phyloP scores from a whole-genome alignment of 2,329 filamentous ascomycete species.

The Xylaria sp. region DNA sequence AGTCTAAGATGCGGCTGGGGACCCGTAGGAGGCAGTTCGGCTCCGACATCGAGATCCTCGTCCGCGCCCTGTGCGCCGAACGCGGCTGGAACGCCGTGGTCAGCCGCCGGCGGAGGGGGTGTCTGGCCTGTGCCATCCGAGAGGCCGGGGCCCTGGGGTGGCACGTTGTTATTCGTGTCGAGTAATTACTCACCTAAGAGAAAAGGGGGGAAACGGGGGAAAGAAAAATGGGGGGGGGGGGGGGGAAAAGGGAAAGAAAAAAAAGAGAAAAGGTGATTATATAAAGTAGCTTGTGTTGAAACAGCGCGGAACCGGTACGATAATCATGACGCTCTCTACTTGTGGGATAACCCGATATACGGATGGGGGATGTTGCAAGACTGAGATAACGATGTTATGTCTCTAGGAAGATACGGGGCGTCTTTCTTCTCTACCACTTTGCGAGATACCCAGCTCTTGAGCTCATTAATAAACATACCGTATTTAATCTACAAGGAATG shows the following conservation, averaged over 20 bases:
- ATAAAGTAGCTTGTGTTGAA: constrained; percentile 4
- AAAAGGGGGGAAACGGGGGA: too few species aligned
- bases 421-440: background rate
- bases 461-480: background rate
- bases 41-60: constrained; percentile 70
- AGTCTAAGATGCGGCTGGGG: constrained; percentile 58
- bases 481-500: too few species aligned
- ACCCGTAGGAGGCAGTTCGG: constrained; percentile 60
- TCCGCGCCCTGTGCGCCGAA: constrained; percentile 72
- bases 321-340: background rate
- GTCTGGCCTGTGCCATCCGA: constrained; percentile 72
- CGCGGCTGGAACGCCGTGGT: constrained; percentile 75
- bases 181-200: too few species aligned
- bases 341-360: background rate
- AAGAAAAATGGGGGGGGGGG: too few species aligned
- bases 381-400: background rate
- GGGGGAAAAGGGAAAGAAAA: constrained; percentile 1
- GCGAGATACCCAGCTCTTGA: background rate
- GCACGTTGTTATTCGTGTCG: constrained; percentile 66
- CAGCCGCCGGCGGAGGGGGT: constrained; percentile 67
- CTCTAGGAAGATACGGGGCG: background rate
- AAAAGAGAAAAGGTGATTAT: background rate
- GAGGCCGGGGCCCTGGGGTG: constrained; percentile 73
- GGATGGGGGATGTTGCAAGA: background rate
- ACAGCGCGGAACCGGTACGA: background rate